phyloP scores from a whole-genome alignment of 495 filamentous ascomycete species.

The Pseudotulostoma volvatum region DNA sequence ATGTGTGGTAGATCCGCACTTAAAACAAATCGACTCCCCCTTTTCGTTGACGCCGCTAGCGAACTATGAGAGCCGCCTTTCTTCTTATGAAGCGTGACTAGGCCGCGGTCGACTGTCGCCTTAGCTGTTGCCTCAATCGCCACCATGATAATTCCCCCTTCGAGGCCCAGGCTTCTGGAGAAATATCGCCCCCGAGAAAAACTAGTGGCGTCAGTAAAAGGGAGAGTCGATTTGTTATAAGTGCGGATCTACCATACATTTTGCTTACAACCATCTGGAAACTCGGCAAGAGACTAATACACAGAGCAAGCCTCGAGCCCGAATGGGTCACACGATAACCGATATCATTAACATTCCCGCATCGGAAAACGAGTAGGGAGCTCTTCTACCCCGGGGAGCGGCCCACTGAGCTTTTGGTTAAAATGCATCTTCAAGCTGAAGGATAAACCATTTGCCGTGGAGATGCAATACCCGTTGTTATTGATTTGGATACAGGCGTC shows the following conservation, averaged over 20 bases:
- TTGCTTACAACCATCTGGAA: not conserved
- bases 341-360: not conserved
- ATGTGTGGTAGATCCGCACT: not conserved
- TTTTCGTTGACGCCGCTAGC: no score
- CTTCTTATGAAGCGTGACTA: no score
- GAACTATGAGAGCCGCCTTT: no score
- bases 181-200: no score
- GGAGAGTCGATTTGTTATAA: not conserved
- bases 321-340: no score
- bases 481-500: not conserved
- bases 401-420: not conserved
- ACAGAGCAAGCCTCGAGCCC: not conserved
- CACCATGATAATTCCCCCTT: no score
- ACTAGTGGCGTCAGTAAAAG: no score
- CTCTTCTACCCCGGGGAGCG: no score
- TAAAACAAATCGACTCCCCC: not conserved
- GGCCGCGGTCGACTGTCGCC: no score
- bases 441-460: not conserved
- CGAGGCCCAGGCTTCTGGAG: no score
- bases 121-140: no score
- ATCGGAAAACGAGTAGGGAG: not conserved
- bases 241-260: not conserved
- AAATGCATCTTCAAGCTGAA: not conserved
- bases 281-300: not conserved
- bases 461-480: no score